Percentiles rank a stretch among this genome's conserved stretches.
These are phyloP conservation scores for baker's yeast (Saccharomyces cerevisiae) DNA, from an alignment of 805 yeast species.

Conservation along the genomic window DNA sequence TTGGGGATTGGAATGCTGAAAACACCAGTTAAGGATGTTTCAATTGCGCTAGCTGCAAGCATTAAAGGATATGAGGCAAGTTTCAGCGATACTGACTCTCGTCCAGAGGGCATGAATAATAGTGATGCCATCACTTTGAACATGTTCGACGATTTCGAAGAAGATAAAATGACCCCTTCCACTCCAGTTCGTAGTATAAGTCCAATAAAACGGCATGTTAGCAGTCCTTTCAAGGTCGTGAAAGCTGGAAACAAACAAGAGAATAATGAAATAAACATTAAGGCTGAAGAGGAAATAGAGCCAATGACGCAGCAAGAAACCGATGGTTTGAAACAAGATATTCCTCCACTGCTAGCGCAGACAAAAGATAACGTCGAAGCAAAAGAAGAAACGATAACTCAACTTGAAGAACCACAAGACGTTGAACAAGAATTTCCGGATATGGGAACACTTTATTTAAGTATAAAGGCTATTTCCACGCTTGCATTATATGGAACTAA, in stretches of 20 bases:
- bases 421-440: slow-evolving; percentile 9
- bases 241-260: slow-evolving; percentile 4
- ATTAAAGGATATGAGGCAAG: slow-evolving; percentile 15
- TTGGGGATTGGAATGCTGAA: slow-evolving; percentile 9
- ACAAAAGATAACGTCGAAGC: not conserved
- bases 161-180: not conserved
- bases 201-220: slow-evolving; percentile 10
- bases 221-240: slow-evolving; percentile 25
- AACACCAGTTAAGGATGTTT: slow-evolving; percentile 17
- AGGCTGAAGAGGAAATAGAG: not conserved
- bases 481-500: slow-evolving; percentile 41
- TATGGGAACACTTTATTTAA: slow-evolving; percentile 46
- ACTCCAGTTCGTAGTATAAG: slow-evolving; percentile 8
- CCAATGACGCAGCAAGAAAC: not conserved
- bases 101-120: not conserved
- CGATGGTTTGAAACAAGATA: not conserved
- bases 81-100: slow-evolving; percentile 7
- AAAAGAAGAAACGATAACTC: not conserved
- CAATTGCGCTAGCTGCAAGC: slow-evolving; percentile 17
- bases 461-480: slow-evolving; percentile 39
- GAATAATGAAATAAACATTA: not conserved
- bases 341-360: not conserved
- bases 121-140: not conserved
- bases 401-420: not conserved
- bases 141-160: not conserved